Evolutionary conservation across 441 rosid genomes (phyloP).

Genomic region (Francoa sonchifolia): DNA sequence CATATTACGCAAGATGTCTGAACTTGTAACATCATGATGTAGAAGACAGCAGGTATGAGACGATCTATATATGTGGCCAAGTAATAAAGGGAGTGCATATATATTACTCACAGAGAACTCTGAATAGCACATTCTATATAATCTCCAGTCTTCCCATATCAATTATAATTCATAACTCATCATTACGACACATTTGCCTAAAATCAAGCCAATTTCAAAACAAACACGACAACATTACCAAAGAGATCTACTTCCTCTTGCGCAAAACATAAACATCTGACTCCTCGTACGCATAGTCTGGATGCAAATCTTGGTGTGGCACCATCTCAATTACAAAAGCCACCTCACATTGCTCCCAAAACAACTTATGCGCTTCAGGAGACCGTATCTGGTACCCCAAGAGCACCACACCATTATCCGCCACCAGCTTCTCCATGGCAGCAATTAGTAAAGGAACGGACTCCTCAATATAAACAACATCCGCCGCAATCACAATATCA

Average conservation of each 20-base stretch:
- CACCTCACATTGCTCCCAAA: conserved; percentile 55
- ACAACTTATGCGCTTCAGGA: conserved; percentile 60
- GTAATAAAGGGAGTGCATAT: too few relatives aligned
- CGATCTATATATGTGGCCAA: too few relatives aligned
- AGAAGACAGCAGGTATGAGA: too few relatives aligned
- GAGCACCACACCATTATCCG: conserved; percentile 58
- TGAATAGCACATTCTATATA: not conserved
- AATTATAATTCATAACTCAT: too few relatives aligned
- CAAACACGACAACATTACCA: not conserved
- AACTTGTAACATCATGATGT: too few relatives aligned
- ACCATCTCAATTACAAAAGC: conserved; percentile 58
- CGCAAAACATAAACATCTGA: conserved; percentile 53
- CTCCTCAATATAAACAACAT: conserved; percentile 81
- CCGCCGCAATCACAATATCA: conserved; percentile 73
- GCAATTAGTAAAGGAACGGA: conserved; percentile 40
- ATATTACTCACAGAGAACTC: too few relatives aligned
- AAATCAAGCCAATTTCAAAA: not conserved
- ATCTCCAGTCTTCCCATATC: too few relatives aligned
- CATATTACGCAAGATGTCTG: too few relatives aligned
- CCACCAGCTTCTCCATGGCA: conserved; percentile 55
- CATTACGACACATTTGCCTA: not conserved
- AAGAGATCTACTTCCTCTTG: conserved; percentile 31
- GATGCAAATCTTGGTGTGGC: conserved; percentile 61
- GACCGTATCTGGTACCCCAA: conserved; percentile 76
- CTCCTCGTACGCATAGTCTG: conserved; percentile 57